Evolutionary conservation across 2,329 filamentous ascomycete genomes (phyloP), one percentile per base, ranked within the genome.

Genomic region (Aspergillus sp.): DNA sequence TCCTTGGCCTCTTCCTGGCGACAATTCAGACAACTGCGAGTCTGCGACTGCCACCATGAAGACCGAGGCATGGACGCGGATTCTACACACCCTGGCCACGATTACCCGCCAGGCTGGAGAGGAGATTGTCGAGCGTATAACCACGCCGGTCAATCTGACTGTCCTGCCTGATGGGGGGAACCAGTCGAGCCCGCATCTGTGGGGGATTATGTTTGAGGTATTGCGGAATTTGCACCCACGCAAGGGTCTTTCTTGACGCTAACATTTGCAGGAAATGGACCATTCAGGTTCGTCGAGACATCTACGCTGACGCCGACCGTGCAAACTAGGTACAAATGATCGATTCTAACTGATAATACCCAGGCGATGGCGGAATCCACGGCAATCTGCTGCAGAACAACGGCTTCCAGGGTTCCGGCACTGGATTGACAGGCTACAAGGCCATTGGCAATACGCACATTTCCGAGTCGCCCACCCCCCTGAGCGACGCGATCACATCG

Each of bases 171-270:
- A 68, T 5, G 69, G 68, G 0, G 70, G 70, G 2, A 73, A 73
- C 51, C 59, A 65, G 40, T 73, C 71, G 2, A 74, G 70, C 53
- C 63, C 72, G 2, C 40, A 30, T 30, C 9, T 30, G 27, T 30
- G 27, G 27, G 72, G 72, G 11, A 64, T 72, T 41, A 73, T 74
- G 71, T 74, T 74, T 22, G 72, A 75, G 65, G 70, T 73, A 20
- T 20, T 20, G 19, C 19, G 19, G 22, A 51, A 3, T 5, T 37
- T 13, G 34, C 6, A 11, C 8, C 9, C 7, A 22, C 24, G n/a
- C 24, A 27, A 6, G 24, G 7, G 24, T 27, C 9, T 27, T 9
- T 7, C 8, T 7, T 27, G 2, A 27, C 8, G 34, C 34, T 37
- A 13, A 37, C 34, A 3, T 3, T 33, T 2, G 5, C 42, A 74